These are phyloP conservation scores for Groenewaldozyma salmanticensis DNA, from an alignment of 805 yeast genomes.

Conservation along the genomic window DNA sequence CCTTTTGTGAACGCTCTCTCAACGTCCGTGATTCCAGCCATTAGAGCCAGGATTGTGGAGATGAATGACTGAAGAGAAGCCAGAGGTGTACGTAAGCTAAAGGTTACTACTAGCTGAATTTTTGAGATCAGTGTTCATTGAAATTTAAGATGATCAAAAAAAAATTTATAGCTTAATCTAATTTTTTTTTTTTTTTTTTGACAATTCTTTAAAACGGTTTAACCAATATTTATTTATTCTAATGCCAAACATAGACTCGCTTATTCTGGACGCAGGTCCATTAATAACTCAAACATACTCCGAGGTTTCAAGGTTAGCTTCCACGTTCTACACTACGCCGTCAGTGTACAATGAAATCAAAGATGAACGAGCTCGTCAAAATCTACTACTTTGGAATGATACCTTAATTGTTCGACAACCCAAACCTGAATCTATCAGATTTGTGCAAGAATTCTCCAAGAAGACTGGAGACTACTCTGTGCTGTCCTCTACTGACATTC, in stretches of 20 bases:
- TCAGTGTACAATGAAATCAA: conserved; percentile 80
- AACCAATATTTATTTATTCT: too few species aligned
- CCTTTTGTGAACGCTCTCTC: too few species aligned
- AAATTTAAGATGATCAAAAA: not conserved
- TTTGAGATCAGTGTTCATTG: too few species aligned
- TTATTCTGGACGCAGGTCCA: conserved; percentile 93
- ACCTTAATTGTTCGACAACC: conserved; percentile 68
- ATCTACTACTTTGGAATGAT: conserved; percentile 74
- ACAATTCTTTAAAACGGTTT: not conserved
- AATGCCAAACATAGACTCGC: conserved; percentile 30
- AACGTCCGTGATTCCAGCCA: too few species aligned
- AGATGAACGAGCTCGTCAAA: conserved; percentile 76
- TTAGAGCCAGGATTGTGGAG: too few species aligned
- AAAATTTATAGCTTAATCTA: not conserved
- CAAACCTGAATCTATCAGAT: conserved; percentile 46
- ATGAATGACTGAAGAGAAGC: not conserved
- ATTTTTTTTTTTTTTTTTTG: not conserved
- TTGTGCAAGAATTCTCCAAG: conserved; percentile 67
- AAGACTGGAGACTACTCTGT: conserved; percentile 89
- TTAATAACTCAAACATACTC: conserved; percentile 77
- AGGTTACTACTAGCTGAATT: not conserved
- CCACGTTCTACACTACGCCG: conserved; percentile 77
- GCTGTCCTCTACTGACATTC: conserved; percentile 82
- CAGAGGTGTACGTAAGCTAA: not conserved
- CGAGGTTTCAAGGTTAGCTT: conserved; percentile 59